Conservation (phyloP, 306 rosid genomes). For the Cucurbita ficifolia region DNA sequence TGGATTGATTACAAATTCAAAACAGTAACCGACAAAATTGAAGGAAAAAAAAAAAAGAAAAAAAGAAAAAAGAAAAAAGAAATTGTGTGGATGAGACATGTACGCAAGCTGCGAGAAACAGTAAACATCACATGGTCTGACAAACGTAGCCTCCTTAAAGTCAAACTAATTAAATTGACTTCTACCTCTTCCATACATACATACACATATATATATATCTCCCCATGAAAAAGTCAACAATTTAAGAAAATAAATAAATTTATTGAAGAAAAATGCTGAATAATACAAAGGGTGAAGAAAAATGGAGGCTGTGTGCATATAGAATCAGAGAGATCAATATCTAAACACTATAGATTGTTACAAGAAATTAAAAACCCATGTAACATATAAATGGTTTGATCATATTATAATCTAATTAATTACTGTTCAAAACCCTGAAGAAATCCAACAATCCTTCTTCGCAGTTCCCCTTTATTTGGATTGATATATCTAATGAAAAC, state of each 20-base stretch:
- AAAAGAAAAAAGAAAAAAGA: too few relatives aligned
- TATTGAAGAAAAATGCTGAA: background rate
- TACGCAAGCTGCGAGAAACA: background rate
- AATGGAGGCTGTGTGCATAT: background rate
- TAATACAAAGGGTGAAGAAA: background rate
- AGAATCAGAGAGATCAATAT: background rate
- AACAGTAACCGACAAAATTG: background rate
- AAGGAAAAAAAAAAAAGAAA: background rate
- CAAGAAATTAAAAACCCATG: background rate
- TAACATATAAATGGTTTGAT: background rate
- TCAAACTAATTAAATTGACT: conserved; percentile 1
- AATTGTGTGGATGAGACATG: background rate
- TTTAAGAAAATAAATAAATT: background rate
- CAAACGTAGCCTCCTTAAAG: background rate
- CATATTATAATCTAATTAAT: background rate
- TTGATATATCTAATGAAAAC: background rate
- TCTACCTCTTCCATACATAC: background rate
- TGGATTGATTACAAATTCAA: too few relatives aligned
- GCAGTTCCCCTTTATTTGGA: background rate
- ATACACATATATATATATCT: too few relatives aligned
- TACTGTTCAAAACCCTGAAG: too few relatives aligned
- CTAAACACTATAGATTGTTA: background rate
- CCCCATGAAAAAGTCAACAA: background rate
- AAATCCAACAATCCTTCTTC: background rate
- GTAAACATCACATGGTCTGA: background rate